Evolutionary conservation across 225 moss, liverwort and hornwort species (phyloP).

Genomic region (Bryoerythrophyllum caledonicum): DNA sequence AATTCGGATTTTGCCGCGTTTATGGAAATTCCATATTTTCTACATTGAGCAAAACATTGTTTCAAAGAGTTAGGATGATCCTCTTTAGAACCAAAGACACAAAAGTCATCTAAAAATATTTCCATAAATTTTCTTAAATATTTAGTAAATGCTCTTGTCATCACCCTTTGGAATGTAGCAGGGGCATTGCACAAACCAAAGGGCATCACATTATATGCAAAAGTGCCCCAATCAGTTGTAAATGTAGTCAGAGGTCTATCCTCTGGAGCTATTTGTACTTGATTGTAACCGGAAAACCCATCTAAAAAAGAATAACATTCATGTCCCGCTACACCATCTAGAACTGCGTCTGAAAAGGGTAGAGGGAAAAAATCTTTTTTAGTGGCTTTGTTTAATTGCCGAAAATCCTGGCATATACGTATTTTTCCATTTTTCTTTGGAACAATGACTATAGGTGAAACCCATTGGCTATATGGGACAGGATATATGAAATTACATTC

Average conservation of each 20-base stretch:
- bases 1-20: background rate
- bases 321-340: background rate
- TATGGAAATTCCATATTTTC: background rate
- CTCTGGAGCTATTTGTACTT: no score
- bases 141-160: background rate
- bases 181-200: conserved; percentile 28
- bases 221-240: no score
- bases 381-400: background rate
- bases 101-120: background rate
- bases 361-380: background rate
- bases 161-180: background rate
- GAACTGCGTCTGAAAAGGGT: background rate
- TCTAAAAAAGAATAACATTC: conserved; percentile 8
- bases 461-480: background rate
- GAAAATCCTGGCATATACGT: background rate
- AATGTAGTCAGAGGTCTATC: no score
- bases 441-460: background rate
- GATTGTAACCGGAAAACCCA: background rate
- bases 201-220: background rate
- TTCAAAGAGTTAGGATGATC: no score
- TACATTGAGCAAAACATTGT: background rate
- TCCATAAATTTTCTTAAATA: background rate
- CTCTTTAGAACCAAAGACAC: no score
- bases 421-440: conserved; percentile 15
- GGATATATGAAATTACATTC: background rate